Evolutionary conservation across 1,284 basidiomycete species (phyloP).

Genomic region (Leccinum fallax): DNA sequence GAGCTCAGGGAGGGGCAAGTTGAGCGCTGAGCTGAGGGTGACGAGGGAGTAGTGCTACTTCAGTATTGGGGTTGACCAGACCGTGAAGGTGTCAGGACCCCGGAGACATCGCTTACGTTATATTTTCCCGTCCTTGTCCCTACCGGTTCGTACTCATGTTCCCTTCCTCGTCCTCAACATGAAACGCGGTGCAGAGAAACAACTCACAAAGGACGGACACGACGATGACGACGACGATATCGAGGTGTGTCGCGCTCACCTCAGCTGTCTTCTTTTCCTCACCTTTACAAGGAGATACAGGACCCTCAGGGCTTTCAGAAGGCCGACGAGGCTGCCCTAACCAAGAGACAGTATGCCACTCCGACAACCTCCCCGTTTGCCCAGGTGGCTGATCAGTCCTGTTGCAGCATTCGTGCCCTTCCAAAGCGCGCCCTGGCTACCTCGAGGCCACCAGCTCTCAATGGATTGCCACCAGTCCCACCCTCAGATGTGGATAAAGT

Average conservation of each 20-base stretch:
- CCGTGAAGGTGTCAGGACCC: conserved; percentile 11
- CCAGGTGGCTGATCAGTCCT: conserved; percentile 8
- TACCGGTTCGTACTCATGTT: conserved; percentile 1
- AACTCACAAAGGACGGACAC: conserved; percentile 63
- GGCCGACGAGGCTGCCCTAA: conserved; percentile 56
- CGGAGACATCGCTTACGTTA: conserved; percentile 24
- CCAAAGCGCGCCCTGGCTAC: conserved; percentile 48
- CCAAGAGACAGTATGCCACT: conserved; percentile 51
- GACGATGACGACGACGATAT: conserved; percentile 43
- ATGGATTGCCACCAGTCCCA: conserved; percentile 23
- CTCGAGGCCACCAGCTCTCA: conserved; percentile 28
- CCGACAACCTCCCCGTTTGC: neutral
- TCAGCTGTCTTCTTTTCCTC: conserved; percentile 3
- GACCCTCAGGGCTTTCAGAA: conserved; percentile 51
- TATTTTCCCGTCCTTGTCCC: conserved; percentile 14
- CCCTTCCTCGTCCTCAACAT: conserved; percentile 39
- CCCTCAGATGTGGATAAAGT: conserved; percentile 18
- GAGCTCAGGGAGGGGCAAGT: conserved; percentile 2
- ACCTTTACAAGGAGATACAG: conserved; percentile 42
- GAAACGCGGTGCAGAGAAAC: conserved; percentile 77
- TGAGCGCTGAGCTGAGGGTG: neutral
- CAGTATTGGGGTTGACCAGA: no score
- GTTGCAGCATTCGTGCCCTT: conserved; percentile 55
- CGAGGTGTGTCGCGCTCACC: conserved; percentile 27
- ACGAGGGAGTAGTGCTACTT: no score